phyloP scores from a whole-genome alignment of 257 asterid species.

The Salvia miltiorrhiza region DNA sequence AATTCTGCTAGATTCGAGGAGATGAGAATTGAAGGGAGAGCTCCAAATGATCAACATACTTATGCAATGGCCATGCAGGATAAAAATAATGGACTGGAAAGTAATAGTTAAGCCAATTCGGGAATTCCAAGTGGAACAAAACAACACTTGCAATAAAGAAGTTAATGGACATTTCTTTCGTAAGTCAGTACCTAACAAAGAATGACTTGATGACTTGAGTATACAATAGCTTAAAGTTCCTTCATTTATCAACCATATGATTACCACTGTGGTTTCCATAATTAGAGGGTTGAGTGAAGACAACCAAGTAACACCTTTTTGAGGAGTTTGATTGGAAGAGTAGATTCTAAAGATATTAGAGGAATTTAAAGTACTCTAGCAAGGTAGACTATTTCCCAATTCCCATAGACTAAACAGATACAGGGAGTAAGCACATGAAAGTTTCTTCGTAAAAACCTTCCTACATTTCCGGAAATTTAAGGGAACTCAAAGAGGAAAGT shows the following conservation, averaged over 20 bases:
- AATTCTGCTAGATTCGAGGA: constrained; percentile 6
- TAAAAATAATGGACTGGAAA: neutral
- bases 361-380: constrained; percentile 13
- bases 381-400: neutral
- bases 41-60: neutral
- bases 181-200: neutral
- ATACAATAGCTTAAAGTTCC: constrained; percentile 5
- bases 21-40: constrained; percentile 6
- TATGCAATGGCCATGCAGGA: constrained; percentile 1
- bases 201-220: neutral
- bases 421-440: constrained; percentile 7
- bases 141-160: constrained; percentile 12
- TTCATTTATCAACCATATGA: constrained; percentile 6
- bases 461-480: constrained; percentile 6
- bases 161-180: neutral
- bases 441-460: neutral
- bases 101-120: constrained; percentile 5
- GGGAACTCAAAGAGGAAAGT: constrained; percentile 32
- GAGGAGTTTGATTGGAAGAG: constrained; percentile 4
- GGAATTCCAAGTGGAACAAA: constrained; percentile 14
- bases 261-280: no score
- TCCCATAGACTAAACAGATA: constrained; percentile 11
- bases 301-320: constrained; percentile 9
- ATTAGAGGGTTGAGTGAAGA: no score
- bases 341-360: neutral